Conservation (phyloP, 306 rosid genomes). For the Crotalaria pallida region DNA sequence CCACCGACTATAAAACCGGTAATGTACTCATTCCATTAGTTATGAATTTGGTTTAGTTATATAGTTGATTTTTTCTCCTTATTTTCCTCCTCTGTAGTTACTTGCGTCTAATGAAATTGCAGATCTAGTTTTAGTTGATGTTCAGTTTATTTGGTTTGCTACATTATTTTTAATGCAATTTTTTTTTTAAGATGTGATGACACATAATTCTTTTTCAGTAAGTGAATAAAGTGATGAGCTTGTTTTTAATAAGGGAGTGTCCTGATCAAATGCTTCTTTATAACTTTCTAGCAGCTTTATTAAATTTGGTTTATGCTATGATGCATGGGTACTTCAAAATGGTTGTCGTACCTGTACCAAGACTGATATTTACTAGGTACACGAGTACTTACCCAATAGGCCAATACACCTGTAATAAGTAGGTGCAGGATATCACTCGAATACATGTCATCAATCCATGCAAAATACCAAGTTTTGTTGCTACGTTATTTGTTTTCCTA, state of each 20-base stretch:
- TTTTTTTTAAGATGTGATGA: not conserved
- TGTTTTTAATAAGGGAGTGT: constrained; percentile 4
- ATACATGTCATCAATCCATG: no score
- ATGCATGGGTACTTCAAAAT: no score
- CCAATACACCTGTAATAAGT: no score
- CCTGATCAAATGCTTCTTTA: not conserved
- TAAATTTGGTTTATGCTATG: not conserved
- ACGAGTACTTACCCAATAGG: no score
- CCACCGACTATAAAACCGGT: constrained; percentile 84
- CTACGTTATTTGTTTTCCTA: no score
- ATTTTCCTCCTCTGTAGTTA: constrained; percentile 2
- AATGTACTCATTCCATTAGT: constrained; percentile 27
- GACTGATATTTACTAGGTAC: no score
- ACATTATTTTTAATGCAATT: not conserved
- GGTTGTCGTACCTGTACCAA: no score
- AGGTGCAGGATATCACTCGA: no score
- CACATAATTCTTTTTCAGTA: not conserved
- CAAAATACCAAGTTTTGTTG: no score
- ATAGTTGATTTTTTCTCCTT: not conserved
- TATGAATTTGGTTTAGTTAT: not conserved
- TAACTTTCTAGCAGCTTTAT: not conserved
- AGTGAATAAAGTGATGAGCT: not conserved
- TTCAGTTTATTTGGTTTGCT: no score
- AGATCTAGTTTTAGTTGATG: not conserved
- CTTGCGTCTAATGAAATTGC: not conserved